Conservation (phyloP, 441 rosid genomes). For the Syzygium syzygioides region DNA sequence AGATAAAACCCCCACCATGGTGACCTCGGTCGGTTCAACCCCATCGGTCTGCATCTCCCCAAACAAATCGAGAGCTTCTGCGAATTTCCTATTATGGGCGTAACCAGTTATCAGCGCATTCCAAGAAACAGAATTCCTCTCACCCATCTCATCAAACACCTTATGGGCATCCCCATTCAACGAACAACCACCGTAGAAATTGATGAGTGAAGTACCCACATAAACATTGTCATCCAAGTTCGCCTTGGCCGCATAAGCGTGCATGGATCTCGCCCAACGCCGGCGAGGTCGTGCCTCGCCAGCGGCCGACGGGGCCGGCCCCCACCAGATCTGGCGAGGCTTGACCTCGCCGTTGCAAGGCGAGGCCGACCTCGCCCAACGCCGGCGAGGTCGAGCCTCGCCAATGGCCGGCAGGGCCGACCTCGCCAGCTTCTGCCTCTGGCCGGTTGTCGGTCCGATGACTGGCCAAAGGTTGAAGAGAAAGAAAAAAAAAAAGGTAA, state of each 20-base stretch:
- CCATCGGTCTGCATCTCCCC: not conserved
- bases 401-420: too few species aligned
- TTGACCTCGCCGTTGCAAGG: too few species aligned
- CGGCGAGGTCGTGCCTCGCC: too few species aligned
- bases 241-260: not conserved
- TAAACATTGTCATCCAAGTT: not conserved
- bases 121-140: not conserved
- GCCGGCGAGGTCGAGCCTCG: too few species aligned
- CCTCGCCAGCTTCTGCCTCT: too few species aligned
- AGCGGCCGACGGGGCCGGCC: too few species aligned
- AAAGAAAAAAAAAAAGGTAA: too few species aligned
- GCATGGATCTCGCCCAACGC: not conserved
- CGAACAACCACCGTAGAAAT: not conserved
- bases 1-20: not conserved
- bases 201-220: not conserved
- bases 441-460: too few species aligned
- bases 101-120: not conserved
- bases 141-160: not conserved
- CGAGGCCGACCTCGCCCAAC: too few species aligned
- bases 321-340: too few species aligned
- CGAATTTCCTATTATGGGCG: not conserved
- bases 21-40: not conserved
- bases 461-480: too few species aligned
- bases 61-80: not conserved
- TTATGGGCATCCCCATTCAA: not conserved